Evolutionary conservation across 441 rosid genomes (phyloP).

Genomic region (Gossypium trilobum): DNA sequence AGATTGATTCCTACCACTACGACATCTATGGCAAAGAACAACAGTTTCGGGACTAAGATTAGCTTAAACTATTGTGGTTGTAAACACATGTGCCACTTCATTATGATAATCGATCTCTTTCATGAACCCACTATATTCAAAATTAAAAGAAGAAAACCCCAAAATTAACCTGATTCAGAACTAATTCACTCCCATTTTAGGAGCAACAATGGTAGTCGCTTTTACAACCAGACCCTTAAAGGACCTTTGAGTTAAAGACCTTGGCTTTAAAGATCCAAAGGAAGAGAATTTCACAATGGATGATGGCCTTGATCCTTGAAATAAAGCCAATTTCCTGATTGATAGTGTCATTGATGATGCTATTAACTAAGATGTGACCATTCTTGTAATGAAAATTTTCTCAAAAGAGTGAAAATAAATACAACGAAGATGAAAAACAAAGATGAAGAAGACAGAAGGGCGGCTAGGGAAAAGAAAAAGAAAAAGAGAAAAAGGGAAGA

Average conservation of each 20-base stretch:
- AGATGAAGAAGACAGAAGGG: too few species aligned
- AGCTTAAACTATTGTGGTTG: conserved; percentile 38
- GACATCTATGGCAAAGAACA: conserved; percentile 29
- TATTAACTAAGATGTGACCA: conserved; percentile 66
- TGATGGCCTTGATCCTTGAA: conserved; percentile 63
- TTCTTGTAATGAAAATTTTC: conserved; percentile 25
- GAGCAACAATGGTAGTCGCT: conserved; percentile 72
- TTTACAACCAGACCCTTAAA: conserved; percentile 51
- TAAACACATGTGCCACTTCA: conserved; percentile 25
- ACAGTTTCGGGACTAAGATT: conserved; percentile 5
- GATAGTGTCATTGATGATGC: conserved; percentile 49
- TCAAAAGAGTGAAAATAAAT: conserved; percentile 7
- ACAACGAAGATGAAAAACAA: too few species aligned
- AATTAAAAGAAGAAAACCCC: too few species aligned
- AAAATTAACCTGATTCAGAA: too few species aligned
- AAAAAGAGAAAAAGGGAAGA: too few species aligned
- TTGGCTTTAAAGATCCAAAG: conserved; percentile 33
- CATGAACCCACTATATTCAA: conserved; percentile 47
- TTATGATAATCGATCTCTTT: conserved; percentile 48
- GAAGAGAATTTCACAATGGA: conserved; percentile 38
- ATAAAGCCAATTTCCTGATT: conserved; percentile 44
- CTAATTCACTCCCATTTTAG: conserved; percentile 11
- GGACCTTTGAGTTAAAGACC: conserved; percentile 26
- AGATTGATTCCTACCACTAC: conserved; percentile 41
- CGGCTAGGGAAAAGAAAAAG: too few species aligned